A percentile compares a stretch with the other conserved stretches of the same genome.
These are phyloP conservation scores for Petunia secreta DNA, from an alignment of 257 asterid species.

Conservation along the genomic window DNA sequence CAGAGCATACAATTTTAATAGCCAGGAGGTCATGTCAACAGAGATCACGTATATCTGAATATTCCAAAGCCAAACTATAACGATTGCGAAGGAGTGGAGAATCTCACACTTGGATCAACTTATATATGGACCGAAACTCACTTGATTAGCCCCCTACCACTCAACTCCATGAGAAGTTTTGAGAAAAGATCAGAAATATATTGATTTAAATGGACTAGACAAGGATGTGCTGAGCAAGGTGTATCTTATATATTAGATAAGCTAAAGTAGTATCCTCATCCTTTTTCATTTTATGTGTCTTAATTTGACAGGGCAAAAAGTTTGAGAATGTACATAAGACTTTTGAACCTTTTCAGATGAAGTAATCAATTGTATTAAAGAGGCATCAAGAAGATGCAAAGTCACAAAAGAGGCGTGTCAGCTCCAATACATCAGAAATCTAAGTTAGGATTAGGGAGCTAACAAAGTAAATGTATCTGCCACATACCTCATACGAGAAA, in stretches of 20 bases:
- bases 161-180: not conserved
- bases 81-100: not conserved
- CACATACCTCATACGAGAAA: constrained; percentile 97
- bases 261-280: not conserved
- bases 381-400: no score
- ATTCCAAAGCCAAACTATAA: constrained; percentile 12
- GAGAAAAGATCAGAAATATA: not conserved
- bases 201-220: not conserved
- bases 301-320: not conserved
- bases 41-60: not conserved
- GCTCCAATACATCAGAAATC: not conserved
- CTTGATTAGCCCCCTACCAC: not conserved
- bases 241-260: not conserved
- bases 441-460: not conserved
- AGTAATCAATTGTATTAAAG: no score
- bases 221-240: not conserved
- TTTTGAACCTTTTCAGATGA: no score
- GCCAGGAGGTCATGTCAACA: not conserved
- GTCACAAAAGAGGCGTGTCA: no score
- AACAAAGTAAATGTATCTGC: not conserved
- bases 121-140: not conserved
- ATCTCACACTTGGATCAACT: not conserved
- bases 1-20: not conserved
- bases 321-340: no score
- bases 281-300: not conserved